Percentiles rank a stretch among this genome's conserved stretches.
phyloP scores from a whole-genome alignment of 2,329 filamentous ascomycete genomes.

The Epicoccum nigrum region DNA sequence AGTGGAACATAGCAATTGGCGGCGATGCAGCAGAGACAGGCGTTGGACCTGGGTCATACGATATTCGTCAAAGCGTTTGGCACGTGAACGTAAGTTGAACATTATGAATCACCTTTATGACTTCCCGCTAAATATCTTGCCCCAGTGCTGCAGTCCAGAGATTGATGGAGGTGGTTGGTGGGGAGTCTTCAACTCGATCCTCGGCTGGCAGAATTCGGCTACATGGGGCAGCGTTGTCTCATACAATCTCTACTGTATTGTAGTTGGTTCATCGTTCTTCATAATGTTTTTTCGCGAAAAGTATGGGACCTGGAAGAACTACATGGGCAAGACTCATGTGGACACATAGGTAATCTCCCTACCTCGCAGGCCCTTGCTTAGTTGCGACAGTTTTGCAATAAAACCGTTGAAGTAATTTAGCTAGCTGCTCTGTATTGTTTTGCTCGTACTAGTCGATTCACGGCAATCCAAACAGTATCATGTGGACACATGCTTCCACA shows the following conservation, averaged over 20 bases:
- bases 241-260: conserved; percentile 86
- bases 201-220: conserved; percentile 86
- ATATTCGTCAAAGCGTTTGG: conserved; percentile 78
- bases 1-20: conserved; percentile 49
- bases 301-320: neutral
- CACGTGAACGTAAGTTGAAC: conserved; percentile 70
- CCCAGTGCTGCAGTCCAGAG: conserved; percentile 74
- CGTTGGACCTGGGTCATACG: conserved; percentile 74
- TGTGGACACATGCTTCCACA: too few relatives aligned
- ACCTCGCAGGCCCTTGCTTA: too few relatives aligned
- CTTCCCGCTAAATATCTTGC: neutral
- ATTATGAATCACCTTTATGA: too few relatives aligned
- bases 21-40: conserved; percentile 68
- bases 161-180: conserved; percentile 76
- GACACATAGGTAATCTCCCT: too few relatives aligned
- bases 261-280: conserved; percentile 67
- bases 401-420: too few relatives aligned
- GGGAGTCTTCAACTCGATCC: conserved; percentile 82
- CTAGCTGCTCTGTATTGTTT: too few relatives aligned
- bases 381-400: too few relatives aligned
- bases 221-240: conserved; percentile 84
- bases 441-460: too few relatives aligned
- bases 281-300: conserved; percentile 71
- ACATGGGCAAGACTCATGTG: neutral
- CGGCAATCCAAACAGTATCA: too few relatives aligned